These are phyloP conservation scores for Sinapis alba DNA, from an alignment of 441 rosid genomes.

Conservation along the genomic window DNA sequence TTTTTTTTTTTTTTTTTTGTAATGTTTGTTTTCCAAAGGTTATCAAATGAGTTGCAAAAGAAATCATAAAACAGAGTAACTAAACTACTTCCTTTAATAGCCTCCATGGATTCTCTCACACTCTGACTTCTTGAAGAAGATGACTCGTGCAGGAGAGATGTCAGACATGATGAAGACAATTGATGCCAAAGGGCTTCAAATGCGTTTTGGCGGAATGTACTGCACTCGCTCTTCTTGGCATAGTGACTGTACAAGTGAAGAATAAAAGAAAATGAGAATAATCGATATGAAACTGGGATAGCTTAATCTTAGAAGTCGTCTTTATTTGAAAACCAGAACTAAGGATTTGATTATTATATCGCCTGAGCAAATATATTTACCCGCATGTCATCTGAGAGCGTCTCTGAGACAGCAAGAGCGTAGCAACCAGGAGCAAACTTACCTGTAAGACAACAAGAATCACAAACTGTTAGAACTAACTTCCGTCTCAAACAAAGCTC, in stretches of 20 bases:
- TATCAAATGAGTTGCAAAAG: conserved; percentile 1
- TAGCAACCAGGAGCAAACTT: conserved; percentile 92
- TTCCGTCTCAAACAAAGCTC: not conserved
- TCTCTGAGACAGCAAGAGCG: conserved; percentile 93
- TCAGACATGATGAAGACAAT: not conserved
- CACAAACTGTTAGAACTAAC: conserved; percentile 5
- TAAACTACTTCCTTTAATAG: conserved; percentile 6
- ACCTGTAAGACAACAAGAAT: conserved; percentile 51
- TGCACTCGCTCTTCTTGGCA: conserved; percentile 80
- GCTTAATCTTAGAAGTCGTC: not conserved
- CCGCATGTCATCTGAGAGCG: conserved; percentile 90
- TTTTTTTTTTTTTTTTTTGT: not conserved
- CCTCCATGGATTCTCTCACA: not conserved
- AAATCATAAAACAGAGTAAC: conserved; percentile 4
- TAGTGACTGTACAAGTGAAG: conserved; percentile 46
- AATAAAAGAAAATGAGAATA: not conserved
- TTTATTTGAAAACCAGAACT: not conserved
- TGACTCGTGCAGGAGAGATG: conserved; percentile 3
- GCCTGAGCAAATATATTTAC: conserved; percentile 37
- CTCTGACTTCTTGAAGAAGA: conserved; percentile 1
- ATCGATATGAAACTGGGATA: not conserved
- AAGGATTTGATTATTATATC: conserved; percentile 1
- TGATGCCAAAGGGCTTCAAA: conserved; percentile 45
- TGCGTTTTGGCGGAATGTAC: conserved; percentile 64
- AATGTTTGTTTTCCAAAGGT: not conserved